A percentile compares a stretch with the other conserved stretches of the same genome.
Conservation (phyloP, 345 rosid genomes). For the Camelina neglecta region DNA sequence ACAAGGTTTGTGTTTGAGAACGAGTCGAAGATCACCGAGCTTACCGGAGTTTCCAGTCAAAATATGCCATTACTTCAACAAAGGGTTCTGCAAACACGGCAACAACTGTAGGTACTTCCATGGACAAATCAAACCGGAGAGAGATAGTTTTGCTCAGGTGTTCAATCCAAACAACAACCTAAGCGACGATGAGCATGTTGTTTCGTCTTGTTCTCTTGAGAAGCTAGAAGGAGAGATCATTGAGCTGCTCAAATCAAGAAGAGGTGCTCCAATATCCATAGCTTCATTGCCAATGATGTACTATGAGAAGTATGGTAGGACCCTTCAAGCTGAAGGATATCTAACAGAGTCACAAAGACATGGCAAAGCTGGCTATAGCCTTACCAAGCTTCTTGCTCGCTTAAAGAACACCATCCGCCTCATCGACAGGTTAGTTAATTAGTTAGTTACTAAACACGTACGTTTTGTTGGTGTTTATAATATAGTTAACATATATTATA, state of each 20-base stretch:
- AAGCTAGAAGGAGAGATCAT: constrained; percentile 83
- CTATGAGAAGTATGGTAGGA: constrained; percentile 80
- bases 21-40: constrained; percentile 77
- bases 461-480: no score
- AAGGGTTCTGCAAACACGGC: constrained; percentile 91
- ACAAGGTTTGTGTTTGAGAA: constrained; percentile 50
- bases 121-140: constrained; percentile 49
- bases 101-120: constrained; percentile 82
- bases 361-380: constrained; percentile 89
- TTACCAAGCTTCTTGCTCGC: constrained; percentile 88
- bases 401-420: constrained; percentile 82
- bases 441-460: not conserved
- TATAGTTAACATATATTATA: no score
- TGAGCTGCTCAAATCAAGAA: constrained; percentile 76
- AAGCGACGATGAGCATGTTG: constrained; percentile 58
- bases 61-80: constrained; percentile 85
- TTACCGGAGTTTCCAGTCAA: constrained; percentile 82
- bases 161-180: constrained; percentile 51
- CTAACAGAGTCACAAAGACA: constrained; percentile 98
- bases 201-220: constrained; percentile 72
- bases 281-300: constrained; percentile 94
- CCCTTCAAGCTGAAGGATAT: constrained; percentile 94
- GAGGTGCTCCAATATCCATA: constrained; percentile 86
- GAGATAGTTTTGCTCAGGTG: constrained; percentile 61
- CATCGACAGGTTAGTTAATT: constrained; percentile 66